Evolutionary conservation across 2,329 filamentous ascomycete genomes (phyloP).

Genomic region (Colletotrichum costaricense): DNA sequence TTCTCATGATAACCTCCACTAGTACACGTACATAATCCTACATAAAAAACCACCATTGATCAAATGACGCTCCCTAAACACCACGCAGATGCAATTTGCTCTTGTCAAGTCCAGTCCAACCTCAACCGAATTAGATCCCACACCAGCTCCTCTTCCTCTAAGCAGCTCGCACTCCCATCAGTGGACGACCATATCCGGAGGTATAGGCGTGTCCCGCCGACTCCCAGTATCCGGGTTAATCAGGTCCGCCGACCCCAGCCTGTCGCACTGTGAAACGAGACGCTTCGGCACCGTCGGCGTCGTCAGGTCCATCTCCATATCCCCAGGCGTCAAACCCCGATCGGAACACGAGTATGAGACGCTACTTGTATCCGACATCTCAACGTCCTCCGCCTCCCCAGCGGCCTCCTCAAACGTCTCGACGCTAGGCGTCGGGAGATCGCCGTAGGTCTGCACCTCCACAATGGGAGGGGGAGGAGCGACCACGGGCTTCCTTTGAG

Average conservation of each 20-base stretch:
- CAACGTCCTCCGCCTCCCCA: constrained; percentile 52
- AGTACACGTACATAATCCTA: constrained; percentile 29
- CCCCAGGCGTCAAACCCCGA: constrained; percentile 42
- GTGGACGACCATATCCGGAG: constrained; percentile 42
- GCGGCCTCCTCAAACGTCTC: constrained; percentile 47
- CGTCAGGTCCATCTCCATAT: constrained; percentile 50
- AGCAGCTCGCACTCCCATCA: background rate
- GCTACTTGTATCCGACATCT: constrained; percentile 62
- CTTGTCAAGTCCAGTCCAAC: background rate
- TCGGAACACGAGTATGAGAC: constrained; percentile 44
- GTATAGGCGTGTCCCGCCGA: constrained; percentile 49
- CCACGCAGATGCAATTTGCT: background rate
- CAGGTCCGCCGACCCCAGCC: constrained; percentile 43
- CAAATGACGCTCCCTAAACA: constrained; percentile 1
- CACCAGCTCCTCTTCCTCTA: background rate
- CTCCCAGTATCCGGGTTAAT: constrained; percentile 43
- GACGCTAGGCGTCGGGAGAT: constrained; percentile 55
- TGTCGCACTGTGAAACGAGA: constrained; percentile 24
- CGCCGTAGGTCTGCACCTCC: constrained; percentile 34
- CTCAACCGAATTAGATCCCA: background rate
- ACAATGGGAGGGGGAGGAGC: constrained; percentile 1
- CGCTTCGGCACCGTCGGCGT: constrained; percentile 50
- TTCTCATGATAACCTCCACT: constrained; percentile 18
- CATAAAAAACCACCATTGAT: constrained; percentile 12
- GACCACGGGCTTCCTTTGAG: constrained; percentile 23